Percentiles rank a stretch among this genome's conserved stretches.
These are phyloP conservation scores for Glycyrrhiza uralensis DNA, from an alignment of 306 rosid species.

Conservation along the genomic window DNA sequence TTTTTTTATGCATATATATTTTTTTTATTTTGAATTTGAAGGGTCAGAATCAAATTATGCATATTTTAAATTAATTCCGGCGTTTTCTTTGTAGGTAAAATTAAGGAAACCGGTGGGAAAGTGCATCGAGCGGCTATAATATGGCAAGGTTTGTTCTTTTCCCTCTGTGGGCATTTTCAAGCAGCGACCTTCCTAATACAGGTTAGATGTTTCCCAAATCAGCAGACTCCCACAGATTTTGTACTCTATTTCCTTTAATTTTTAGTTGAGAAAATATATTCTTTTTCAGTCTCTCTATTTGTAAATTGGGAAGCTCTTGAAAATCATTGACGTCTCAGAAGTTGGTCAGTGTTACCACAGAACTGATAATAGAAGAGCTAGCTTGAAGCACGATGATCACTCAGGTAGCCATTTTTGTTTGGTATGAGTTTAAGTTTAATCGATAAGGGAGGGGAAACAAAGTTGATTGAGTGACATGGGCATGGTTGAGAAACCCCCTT, in stretches of 20 bases:
- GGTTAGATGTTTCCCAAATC: constrained; percentile 19
- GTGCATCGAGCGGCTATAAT: constrained; percentile 18
- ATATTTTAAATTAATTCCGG: neutral
- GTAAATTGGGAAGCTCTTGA: too few relatives aligned
- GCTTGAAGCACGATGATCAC: constrained; percentile 23
- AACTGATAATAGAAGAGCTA: neutral
- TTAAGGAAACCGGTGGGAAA: neutral
- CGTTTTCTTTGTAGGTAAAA: neutral
- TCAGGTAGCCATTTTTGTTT: constrained; percentile 33
- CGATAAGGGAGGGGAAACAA: neutral
- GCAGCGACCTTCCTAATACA: constrained; percentile 17
- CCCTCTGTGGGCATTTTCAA: constrained; percentile 21
- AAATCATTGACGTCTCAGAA: too few relatives aligned
- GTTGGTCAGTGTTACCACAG: too few relatives aligned
- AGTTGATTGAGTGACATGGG: neutral
- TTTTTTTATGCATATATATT: neutral
- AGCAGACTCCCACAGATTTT: constrained; percentile 8
- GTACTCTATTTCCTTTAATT: constrained; percentile 4
- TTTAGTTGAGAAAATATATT: neutral
- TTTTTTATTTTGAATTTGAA: neutral
- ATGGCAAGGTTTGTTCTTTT: constrained; percentile 34
- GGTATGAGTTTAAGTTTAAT: neutral
- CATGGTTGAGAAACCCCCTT: constrained; percentile 11
- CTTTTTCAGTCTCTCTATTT: neutral
- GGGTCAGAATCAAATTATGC: neutral